Conservation (phyloP, 2,329 filamentous ascomycete species). For the Albifimbria verrucaria region DNA sequence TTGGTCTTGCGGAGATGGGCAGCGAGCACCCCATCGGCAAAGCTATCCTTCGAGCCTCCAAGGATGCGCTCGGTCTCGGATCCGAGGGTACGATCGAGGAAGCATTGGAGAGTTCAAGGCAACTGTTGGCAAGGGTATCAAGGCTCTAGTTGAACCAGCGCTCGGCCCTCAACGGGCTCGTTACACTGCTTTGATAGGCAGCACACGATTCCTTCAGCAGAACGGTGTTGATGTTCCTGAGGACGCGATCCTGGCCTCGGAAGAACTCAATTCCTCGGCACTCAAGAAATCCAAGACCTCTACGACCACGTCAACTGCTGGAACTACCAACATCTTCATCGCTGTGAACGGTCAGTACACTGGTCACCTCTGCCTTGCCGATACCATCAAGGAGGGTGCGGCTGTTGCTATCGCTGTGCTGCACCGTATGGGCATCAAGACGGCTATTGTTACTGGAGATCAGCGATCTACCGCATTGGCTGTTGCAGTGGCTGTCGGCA, state of each 20-base stretch:
- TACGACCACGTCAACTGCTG: slow-evolving; percentile 46
- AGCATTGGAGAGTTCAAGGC: slow-evolving; percentile 82
- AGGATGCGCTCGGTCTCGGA: slow-evolving; percentile 69
- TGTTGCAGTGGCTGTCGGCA: slow-evolving; percentile 80
- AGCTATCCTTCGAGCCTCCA: slow-evolving; percentile 75
- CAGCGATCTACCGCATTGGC: slow-evolving; percentile 79
- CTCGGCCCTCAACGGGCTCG: slow-evolving; percentile 63
- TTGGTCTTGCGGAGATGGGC: slow-evolving; percentile 92
- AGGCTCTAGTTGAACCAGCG: slow-evolving; percentile 75
- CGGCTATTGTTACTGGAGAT: slow-evolving; percentile 92
- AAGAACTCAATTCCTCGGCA: slow-evolving; percentile 50
- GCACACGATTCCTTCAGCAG: slow-evolving; percentile 70
- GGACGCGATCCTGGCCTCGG: slow-evolving; percentile 60
- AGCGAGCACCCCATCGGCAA: slow-evolving; percentile 96
- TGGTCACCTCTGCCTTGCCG: slow-evolving; percentile 79
- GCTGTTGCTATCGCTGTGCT: slow-evolving; percentile 77
- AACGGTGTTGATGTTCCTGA: slow-evolving; percentile 65
- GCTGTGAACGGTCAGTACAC: slow-evolving; percentile 80
- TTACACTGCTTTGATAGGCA: slow-evolving; percentile 81
- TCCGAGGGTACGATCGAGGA: slow-evolving; percentile 71
- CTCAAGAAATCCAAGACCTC: slow-evolving; percentile 29
- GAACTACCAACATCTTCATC: slow-evolving; percentile 87
- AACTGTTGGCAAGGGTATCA: slow-evolving; percentile 80
- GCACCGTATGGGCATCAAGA: slow-evolving; percentile 78
- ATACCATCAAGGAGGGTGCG: slow-evolving; percentile 88